phyloP scores from a whole-genome alignment of 805 yeast species.

The Wickerhamiella australiensis region DNA sequence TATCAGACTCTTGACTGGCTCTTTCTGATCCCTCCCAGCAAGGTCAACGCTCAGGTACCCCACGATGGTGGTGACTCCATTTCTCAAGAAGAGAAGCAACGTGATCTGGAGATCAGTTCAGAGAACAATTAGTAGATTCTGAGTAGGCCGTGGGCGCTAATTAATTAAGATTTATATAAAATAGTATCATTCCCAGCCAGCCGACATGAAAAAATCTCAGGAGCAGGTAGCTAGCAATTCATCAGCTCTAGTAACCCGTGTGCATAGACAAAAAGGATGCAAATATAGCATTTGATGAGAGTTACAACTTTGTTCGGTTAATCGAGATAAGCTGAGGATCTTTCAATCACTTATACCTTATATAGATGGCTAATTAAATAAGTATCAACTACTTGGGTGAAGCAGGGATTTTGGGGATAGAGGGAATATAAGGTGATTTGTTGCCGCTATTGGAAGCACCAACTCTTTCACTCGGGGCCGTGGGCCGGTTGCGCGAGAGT shows the following conservation, averaged over 20 bases:
- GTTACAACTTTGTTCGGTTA: too few relatives aligned
- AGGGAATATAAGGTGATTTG: neutral
- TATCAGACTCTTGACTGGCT: slow-evolving; percentile 16
- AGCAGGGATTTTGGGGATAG: slow-evolving; percentile 2
- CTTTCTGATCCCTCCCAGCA: slow-evolving; percentile 17
- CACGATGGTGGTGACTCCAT: neutral
- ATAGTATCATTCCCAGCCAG: neutral
- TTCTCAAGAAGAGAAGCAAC: neutral
- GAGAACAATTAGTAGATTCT: too few relatives aligned
- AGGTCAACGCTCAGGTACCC: slow-evolving; percentile 3
- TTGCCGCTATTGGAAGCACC: neutral
- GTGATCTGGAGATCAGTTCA: neutral
- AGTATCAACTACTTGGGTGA: neutral
- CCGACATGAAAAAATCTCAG: neutral
- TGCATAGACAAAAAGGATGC: neutral
- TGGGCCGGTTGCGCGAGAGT: neutral
- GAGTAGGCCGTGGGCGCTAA: too few relatives aligned
- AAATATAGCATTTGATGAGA: too few relatives aligned
- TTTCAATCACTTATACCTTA: too few relatives aligned
- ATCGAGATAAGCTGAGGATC: too few relatives aligned
- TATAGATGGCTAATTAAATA: neutral
- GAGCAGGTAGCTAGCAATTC: neutral
- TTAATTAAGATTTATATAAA: neutral
- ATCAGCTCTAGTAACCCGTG: neutral
- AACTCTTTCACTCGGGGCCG: neutral